Evolutionary conservation across 2,329 filamentous ascomycete genomes (phyloP).

Genomic region (Phialophora chinensis): DNA sequence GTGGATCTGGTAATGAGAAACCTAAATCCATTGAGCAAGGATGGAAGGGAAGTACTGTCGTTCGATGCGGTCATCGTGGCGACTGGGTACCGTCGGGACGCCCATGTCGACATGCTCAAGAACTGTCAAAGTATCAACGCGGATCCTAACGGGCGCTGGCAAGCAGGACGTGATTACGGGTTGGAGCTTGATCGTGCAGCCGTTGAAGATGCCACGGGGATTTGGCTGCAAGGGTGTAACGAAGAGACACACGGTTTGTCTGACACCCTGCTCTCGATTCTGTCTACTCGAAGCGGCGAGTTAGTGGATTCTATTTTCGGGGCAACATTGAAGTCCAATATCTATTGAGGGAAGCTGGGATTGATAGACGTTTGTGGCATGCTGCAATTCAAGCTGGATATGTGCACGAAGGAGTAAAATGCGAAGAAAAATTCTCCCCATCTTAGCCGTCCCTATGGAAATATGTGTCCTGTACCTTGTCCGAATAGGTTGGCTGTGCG

Average conservation of each 20-base stretch:
- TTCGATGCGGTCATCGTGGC: constrained; percentile 84
- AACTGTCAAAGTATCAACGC: constrained; percentile 45
- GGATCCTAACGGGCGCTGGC: constrained; percentile 60
- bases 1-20: constrained; percentile 68
- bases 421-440: neutral
- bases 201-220: constrained; percentile 74
- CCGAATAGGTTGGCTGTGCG: neutral
- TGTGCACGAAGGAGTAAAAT: neutral
- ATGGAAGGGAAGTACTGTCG: constrained; percentile 67
- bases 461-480: neutral
- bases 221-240: constrained; percentile 94
- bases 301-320: constrained; percentile 78
- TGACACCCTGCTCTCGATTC: constrained; percentile 79
- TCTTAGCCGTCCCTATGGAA: neutral
- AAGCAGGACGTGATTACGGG: constrained; percentile 77
- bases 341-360: constrained; percentile 17
- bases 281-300: constrained; percentile 76
- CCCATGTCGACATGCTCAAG: constrained; percentile 79
- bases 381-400: neutral
- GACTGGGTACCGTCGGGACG: constrained; percentile 80
- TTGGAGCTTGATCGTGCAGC: constrained; percentile 72
- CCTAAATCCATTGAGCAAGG: constrained; percentile 43
- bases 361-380: neutral
- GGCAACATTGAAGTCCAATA: constrained; percentile 14
- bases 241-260: constrained; percentile 89